Base-by-base conservation (phyloP, 306 rosid species). In the Astragalus glycyphyllos region DNA sequence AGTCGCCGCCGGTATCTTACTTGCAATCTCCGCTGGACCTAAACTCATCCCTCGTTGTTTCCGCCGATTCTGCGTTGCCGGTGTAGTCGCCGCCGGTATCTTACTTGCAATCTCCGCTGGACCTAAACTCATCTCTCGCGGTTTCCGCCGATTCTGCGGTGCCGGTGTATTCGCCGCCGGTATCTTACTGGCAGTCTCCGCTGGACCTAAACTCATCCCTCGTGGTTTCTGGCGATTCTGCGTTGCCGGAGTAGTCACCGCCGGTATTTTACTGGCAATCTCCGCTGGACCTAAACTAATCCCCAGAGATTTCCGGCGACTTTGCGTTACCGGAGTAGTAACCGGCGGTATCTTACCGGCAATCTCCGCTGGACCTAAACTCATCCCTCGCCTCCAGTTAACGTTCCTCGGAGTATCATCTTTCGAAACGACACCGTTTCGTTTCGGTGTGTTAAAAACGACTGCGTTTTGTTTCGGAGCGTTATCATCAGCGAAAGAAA, bases 151-250 rank as follows among this genome's bases (percentile, higher is more conserved):
- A 26, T 26, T 26, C 31, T 26, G 4, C 4, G 31, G 1, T 2
- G 4, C 31, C 31, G 31, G 31, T 1, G 31, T 26, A 2, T 1
- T 26, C 31, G 31, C 31, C 31, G 31, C 3, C 0, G 3, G 31
- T 26, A 26, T 3, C 4, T 3, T 26, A 26, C 31, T 3, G 8
- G 67, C 34, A 5, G 91, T 89, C 71, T 94, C 99, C 42, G 83
- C 56, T 34, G 96, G 95, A 8, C 99, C 98, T 70, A 94, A 63
- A 69, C 98, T 89, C 63, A 86, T 15, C 1, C 97, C 98, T 48
- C 76, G 3, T 2, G 31, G 31, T 26, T 26, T 26, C 31, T 26
- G 31, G 31, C 29, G 29, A 23, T 23, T 23, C 29, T 23, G 29
- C 29, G 2, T 2, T 23, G 29, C 29, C 29, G 29, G 29, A 23